Evolutionary conservation across 257 asterid genomes (phyloP), one percentile per base, ranked within the genome.

Genomic region (Solanum appendiculatum): DNA sequence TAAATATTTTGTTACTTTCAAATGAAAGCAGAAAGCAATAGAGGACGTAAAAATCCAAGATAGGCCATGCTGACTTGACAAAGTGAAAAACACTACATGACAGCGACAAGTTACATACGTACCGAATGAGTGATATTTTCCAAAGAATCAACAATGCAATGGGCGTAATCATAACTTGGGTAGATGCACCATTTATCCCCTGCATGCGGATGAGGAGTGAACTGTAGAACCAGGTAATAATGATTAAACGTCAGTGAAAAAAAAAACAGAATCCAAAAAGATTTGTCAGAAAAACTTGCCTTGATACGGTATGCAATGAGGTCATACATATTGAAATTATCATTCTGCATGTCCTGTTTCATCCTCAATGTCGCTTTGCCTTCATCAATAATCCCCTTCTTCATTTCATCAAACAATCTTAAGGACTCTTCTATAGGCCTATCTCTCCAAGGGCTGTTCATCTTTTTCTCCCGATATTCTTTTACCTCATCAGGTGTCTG

Each of bases 341-440:
- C 99, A 84, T 96, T 95, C 95, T 96, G 96, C 99, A 95, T 97
- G 89, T 97, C 98, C 92, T 96, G 99, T 90, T 96, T 97, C 99
- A 96, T 96, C 90, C 99, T 89, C 83, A 97, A 87, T 46, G 98
- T 97, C 39, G 99, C 99, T 87, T 97, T 93, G 86, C 99, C 99
- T 90, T 97, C 99, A 48, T 94, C 96, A 64, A 95, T 89, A 92
- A 93, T 58, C 70, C 99, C 99, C 21, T 72, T 89, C 88, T 92
- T 97, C 99, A 97, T 97, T 85, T 95, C 98, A 90, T 96, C 91
- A 72, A 96, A 97, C 95, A 95, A 85, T 83, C 90, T 92, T 40
- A 97, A 88, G 82, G 99, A 97, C 89, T 97, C 99, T 88, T 95
- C 96, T 63, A 91, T 86, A 5, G 98, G 98, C 89, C 98, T 91